Base-by-base conservation (phyloP, 1,139 yeast species). In the Saccharomycopsis hybrid region DNA sequence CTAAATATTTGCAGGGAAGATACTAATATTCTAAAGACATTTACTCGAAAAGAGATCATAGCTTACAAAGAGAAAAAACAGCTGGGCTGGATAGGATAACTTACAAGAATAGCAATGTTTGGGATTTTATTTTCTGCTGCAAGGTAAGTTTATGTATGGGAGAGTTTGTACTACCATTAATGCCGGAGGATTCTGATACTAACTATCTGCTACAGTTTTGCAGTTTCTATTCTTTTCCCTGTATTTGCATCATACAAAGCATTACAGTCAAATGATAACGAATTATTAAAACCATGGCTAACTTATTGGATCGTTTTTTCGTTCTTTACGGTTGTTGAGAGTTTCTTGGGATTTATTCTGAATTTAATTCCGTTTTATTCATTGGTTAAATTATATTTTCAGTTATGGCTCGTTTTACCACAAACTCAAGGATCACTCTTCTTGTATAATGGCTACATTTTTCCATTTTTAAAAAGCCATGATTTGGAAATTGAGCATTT, bases 271-370 rank as follows among this genome's bases (percentile, higher is more conserved):
- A 66, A 65, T 53, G 63, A 65, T 35, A 56, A 65, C 41, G 57
- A 67, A 28, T 54, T 66, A 1, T 60, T 74, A 43, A 77, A 74
- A 56, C 74, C 76, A 59, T 77, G 84, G 80, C 62, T 77, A 35
- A 67, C 76, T 24, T 81, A 78, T 59, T 81, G 87, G 87, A 65
- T 78, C 18, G 73, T 77, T 1, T 63, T 68, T 45, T 69, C 76
- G 1, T 55, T 69, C 5, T 59, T 70, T 8, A 60, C 63, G n/a
- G 59, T 63, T 25, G 57, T 62, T 13, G 78, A 69, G 56, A 56
- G 62, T 50, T 49, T 70, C 30, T 59, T 72, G 30, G 60, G 68
- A 37, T 61, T 75, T 32, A 52, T 69, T 25, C 58, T 64, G 9
- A 53, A 64, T 41, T 54, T 72, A 29, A 46, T 79, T 27, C 87